These are phyloP conservation scores for Beauveria medogensis DNA, from an alignment of 2,329 filamentous ascomycete genomes.

Conservation along the genomic window DNA sequence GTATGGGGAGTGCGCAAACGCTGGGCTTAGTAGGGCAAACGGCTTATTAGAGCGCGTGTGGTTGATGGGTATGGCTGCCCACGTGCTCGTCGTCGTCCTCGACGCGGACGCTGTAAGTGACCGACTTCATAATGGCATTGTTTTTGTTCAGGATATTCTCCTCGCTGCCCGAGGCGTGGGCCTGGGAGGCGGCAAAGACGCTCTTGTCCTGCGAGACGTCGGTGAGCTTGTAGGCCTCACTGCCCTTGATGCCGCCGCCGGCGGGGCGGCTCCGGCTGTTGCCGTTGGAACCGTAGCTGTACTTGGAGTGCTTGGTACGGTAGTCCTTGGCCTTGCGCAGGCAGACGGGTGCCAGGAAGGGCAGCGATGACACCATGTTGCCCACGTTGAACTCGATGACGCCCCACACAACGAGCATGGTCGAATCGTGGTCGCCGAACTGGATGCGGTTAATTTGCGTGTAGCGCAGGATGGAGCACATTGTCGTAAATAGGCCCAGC, in stretches of 20 bases:
- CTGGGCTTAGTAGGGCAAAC: background rate
- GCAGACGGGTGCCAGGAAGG: conserved; percentile 36
- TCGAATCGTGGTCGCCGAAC: conserved; percentile 44
- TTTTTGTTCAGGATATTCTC: conserved; percentile 30
- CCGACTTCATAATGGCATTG: conserved; percentile 33
- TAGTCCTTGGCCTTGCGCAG: conserved; percentile 35
- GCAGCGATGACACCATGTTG: conserved; percentile 39
- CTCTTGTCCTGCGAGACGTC: conserved; percentile 27
- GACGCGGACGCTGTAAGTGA: conserved; percentile 33
- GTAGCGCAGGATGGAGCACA: conserved; percentile 46
- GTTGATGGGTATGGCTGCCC: background rate
- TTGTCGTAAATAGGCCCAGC: conserved; percentile 45
- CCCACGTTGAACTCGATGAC: conserved; percentile 50
- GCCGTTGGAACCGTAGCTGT: conserved; percentile 20
- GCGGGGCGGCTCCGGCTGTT: conserved; percentile 17
- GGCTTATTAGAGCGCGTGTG: background rate
- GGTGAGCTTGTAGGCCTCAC: conserved; percentile 30
- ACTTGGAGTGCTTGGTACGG: conserved; percentile 28
- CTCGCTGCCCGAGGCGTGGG: conserved; percentile 25
- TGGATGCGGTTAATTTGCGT: conserved; percentile 43
- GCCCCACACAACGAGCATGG: conserved; percentile 48
- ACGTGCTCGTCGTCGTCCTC: conserved; percentile 19
- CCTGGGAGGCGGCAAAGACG: conserved; percentile 19
- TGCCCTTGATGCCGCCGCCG: conserved; percentile 18
- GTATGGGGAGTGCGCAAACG: background rate